Evolutionary conservation across 257 asterid species (phyloP), one percentile per base, ranked within the genome.

Genomic region (Parsonsia alboflavescens): DNA sequence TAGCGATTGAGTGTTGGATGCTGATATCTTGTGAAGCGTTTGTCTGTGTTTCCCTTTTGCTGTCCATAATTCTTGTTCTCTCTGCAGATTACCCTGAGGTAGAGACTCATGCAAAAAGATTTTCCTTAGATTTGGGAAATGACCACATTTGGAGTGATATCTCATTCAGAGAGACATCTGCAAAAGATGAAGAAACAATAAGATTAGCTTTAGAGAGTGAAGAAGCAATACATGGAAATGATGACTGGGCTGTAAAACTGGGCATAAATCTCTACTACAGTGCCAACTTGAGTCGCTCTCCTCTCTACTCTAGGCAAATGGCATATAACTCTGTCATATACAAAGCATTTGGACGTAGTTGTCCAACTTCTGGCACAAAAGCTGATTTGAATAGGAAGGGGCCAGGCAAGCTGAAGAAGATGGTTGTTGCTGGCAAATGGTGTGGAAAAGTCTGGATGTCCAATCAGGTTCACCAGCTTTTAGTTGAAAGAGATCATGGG

Each of bases 381-480:
- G 67, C 70, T 19, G 93, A 87, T 75, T 75, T 61, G 21, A 85
- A 75, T 76, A 85, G 77, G 22, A 85, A 67, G 80, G 85, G 85
- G 56, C 73, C 76, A 44, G 88, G 94, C 70, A 88, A 88, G 86
- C 96, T 87, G 69, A 95, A 77, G 85, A 92, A 87, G 91, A 74
- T 82, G 52, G 76, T 80, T 50, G 96, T 92, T 85, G 97, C 94
- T 73, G 99, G 99, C 54, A 95, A 90, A 84, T 95, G 99, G 99
- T 95, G 99, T 68, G 99, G 99, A 49, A 92, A 87, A 86, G 93
- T 95, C 67, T 95, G 99, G 99, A 92, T 86, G 97, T 89, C 97
- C 5, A 88, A 81, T 82, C 99, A 92, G 81, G 97, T 87, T 78
- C 99, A 95, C 74, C 96, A 96, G 4, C 75, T 89, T 79, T 84